Percentiles rank a stretch among this genome's conserved stretches.
Evolutionary conservation across 805 yeast genomes (phyloP).

Genomic region (Schwanniomyces yamadae): DNA sequence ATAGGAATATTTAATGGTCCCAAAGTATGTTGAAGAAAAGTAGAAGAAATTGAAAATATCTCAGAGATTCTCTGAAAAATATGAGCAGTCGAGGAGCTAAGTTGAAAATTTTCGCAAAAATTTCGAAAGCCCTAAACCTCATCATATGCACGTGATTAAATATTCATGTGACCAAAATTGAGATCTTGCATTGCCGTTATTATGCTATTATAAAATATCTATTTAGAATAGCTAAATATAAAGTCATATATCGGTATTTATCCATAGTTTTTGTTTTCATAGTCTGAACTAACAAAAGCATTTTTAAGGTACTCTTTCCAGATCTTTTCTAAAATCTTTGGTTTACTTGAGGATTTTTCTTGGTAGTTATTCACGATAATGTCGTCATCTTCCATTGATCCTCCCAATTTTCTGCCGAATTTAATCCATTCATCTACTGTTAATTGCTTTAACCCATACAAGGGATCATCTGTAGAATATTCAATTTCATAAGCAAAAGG

Average conservation of each 20-base stretch:
- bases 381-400: constrained; percentile 5
- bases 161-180: too few relatives aligned
- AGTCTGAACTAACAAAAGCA: constrained; percentile 65
- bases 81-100: not conserved
- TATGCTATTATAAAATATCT: too few relatives aligned
- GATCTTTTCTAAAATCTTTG: constrained; percentile 25
- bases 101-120: constrained; percentile 3
- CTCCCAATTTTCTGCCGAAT: constrained; percentile 53
- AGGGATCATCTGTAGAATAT: constrained; percentile 63
- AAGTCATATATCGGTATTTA: too few relatives aligned
- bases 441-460: constrained; percentile 53
- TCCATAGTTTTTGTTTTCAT: constrained; percentile 51
- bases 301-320: constrained; percentile 60
- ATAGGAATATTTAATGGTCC: constrained; percentile 89
- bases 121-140: constrained; percentile 10
- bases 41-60: constrained; percentile 2
- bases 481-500: constrained; percentile 62
- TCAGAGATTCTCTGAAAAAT: constrained; percentile 2
- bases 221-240: too few relatives aligned
- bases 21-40: constrained; percentile 15
- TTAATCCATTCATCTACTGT: constrained; percentile 63
- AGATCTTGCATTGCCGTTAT: too few relatives aligned
- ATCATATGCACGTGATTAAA: constrained; percentile 10
- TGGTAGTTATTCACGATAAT: constrained; percentile 16
- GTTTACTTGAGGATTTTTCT: too few relatives aligned